Base-by-base conservation (phyloP, 73 alveolate species). In the Uronychia binucleata region DNA sequence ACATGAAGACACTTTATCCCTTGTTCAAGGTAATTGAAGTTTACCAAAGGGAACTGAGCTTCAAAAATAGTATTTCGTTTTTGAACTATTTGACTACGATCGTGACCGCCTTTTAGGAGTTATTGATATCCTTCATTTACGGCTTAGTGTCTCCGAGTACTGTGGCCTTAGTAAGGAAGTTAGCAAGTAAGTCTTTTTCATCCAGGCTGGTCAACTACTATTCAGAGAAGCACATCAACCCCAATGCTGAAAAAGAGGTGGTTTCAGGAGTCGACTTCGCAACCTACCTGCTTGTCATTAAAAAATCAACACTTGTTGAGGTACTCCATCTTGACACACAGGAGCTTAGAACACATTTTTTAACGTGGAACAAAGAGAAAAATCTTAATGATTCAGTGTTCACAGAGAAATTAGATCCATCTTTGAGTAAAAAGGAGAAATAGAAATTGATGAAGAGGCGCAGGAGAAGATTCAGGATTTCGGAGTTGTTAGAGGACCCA, bases 31-130 rank as follows among this genome's bases (percentile, higher is more conserved):
- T 46, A 46, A 46, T 28, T 13, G 19, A 8, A 35, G 59, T 30
- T 75, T 75, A 75, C 57, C 8, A 5, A 5, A 75, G 28, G 81
- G 81, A 75, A 28, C 81, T 28, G 81, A 75, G 1, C n/a, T 75
- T 5, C 29, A 26, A 27, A 75, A 75, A 27, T 1, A 26, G 5
- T 28, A 75, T 26, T 26, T 75, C 58, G 30, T 75, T 5, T 75
- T 28, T 27, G 19, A 75, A 30, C 27, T 75, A 28, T 75, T 28
- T 30, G 81, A 75, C 30, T 28, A 1, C 1, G 81, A 75, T 32
- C 28, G 27, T 26, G 81, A 75, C 30, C 5, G 30, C 58, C 28
- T 26, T 8, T 27, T 75, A 5, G 46, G 59, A 30, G 81, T 75
- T 75, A 26, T 75, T 28, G 81, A 75, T 75, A 8, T 75, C 1